phyloP scores from a whole-genome alignment of 208 protist species.

The Acanthamoeba quina region DNA sequence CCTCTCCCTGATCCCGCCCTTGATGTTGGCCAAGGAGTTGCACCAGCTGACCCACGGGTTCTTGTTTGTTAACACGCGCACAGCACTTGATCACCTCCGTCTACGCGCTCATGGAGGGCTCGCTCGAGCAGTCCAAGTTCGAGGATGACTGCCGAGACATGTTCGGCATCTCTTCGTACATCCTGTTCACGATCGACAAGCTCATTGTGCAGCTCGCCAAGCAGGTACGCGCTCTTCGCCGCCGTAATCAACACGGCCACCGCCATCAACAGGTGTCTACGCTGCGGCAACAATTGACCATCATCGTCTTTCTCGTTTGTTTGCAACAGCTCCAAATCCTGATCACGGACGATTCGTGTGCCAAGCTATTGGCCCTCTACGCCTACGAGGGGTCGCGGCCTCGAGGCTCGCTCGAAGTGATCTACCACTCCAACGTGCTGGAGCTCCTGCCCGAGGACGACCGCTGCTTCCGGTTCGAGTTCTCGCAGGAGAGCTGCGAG shows the following conservation, averaged over 20 bases:
- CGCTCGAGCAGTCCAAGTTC: slow-evolving; percentile 70
- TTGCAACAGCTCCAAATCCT: slow-evolving; percentile 68
- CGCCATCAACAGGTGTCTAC: neutral
- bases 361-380: slow-evolving; percentile 76
- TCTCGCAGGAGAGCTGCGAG: slow-evolving; percentile 6
- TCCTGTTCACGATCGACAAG: slow-evolving; percentile 83
- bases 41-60: neutral
- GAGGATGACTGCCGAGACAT: slow-evolving; percentile 82
- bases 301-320: too few relatives aligned
- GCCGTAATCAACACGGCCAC: neutral
- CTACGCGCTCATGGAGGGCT: slow-evolving; percentile 38
- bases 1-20: neutral
- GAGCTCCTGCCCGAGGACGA: slow-evolving; percentile 76
- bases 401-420: slow-evolving; percentile 55
- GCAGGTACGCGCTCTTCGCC: slow-evolving; percentile 35
- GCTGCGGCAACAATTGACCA: neutral
- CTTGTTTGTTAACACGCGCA: neutral
- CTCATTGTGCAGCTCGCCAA: slow-evolving; percentile 77
- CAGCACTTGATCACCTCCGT: slow-evolving; percentile 52
- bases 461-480: slow-evolving; percentile 1
- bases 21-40: neutral
- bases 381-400: slow-evolving; percentile 55
- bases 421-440: slow-evolving; percentile 78
- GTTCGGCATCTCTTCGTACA: slow-evolving; percentile 77
- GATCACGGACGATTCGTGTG: slow-evolving; percentile 74